phyloP scores from a whole-genome alignment of 495 filamentous ascomycete species.

The Xylaria scruposa region DNA sequence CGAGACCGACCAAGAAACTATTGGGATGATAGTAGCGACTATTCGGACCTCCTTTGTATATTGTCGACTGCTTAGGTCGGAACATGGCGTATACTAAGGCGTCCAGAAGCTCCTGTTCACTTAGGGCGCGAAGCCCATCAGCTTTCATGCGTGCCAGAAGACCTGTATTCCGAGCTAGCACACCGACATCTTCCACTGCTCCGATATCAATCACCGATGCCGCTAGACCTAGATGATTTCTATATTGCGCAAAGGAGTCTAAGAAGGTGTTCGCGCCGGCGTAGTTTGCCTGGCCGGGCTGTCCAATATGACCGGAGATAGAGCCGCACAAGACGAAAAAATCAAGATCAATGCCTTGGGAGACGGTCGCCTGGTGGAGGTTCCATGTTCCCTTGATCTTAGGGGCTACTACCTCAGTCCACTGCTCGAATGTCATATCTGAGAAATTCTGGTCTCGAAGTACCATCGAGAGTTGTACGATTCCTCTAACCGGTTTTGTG shows the following conservation, averaged over 20 bases:
- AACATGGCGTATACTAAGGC: too few species aligned
- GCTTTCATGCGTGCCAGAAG: not conserved
- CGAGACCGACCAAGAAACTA: too few species aligned
- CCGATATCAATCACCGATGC: constrained; percentile 48
- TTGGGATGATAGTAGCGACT: too few species aligned
- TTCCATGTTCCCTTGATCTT: constrained; percentile 63
- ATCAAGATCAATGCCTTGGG: constrained; percentile 33
- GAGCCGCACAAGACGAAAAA: constrained; percentile 50
- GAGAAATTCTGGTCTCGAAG: constrained; percentile 58
- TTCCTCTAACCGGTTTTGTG: too few species aligned
- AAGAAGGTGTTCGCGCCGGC: constrained; percentile 47
- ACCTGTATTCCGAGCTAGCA: not conserved
- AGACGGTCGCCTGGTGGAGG: constrained; percentile 54
- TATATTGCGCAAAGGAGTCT: constrained; percentile 48
- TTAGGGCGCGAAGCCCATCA: not conserved
- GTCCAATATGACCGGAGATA: constrained; percentile 40
- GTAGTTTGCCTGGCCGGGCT: constrained; percentile 50
- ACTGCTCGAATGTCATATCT: constrained; percentile 56
- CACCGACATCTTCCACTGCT: constrained; percentile 44
- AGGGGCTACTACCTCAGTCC: constrained; percentile 48
- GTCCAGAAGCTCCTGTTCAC: constrained; percentile 5
- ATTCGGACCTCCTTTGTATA: too few species aligned
- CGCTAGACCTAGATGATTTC: constrained; percentile 37
- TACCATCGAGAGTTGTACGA: constrained; percentile 60
- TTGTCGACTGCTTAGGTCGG: too few species aligned